Evolutionary conservation across 2,329 filamentous ascomycete species (phyloP).

Genomic region (Arthrobotrys iridis): DNA sequence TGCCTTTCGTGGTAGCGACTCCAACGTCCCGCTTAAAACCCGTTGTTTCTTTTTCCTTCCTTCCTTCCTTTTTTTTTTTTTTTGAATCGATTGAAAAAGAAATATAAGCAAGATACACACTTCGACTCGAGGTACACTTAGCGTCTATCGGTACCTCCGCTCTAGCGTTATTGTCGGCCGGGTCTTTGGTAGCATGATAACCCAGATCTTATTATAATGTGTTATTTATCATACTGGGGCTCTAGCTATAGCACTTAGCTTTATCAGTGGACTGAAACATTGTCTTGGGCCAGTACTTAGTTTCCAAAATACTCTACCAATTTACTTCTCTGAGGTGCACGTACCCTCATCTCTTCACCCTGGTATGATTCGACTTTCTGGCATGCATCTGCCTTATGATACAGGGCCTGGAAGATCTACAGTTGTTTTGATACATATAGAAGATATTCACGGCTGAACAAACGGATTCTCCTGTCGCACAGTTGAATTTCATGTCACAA

Average conservation of each 20-base stretch:
- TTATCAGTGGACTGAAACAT: slow-evolving; percentile 41
- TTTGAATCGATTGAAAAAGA: slow-evolving; percentile 7
- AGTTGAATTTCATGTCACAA: no score
- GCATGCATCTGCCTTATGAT: slow-evolving; percentile 39
- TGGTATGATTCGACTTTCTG: slow-evolving; percentile 13
- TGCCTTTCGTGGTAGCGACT: slow-evolving; percentile 8
- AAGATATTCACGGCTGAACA: background rate
- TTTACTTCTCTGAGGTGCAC: slow-evolving; percentile 13
- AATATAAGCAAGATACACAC: background rate
- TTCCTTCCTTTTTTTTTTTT: slow-evolving; percentile 15
- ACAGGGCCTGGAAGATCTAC: slow-evolving; percentile 28
- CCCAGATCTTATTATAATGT: slow-evolving; percentile 38
- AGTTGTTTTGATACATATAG: background rate
- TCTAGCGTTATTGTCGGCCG: slow-evolving; percentile 26
- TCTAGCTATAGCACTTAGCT: slow-evolving; percentile 18
- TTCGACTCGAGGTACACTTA: slow-evolving; percentile 12
- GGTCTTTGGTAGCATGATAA: slow-evolving; percentile 42
- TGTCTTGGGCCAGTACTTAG: slow-evolving; percentile 32
- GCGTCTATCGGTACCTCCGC: slow-evolving; percentile 26
- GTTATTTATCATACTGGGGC: slow-evolving; percentile 30
- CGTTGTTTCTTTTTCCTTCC: no score
- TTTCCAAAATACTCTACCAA: slow-evolving; percentile 17
- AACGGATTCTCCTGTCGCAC: background rate
- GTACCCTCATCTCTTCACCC: slow-evolving; percentile 16
- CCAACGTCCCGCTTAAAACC: background rate